Conservation (phyloP, 148 eudicot genomes). For the Limonium bicolor region DNA sequence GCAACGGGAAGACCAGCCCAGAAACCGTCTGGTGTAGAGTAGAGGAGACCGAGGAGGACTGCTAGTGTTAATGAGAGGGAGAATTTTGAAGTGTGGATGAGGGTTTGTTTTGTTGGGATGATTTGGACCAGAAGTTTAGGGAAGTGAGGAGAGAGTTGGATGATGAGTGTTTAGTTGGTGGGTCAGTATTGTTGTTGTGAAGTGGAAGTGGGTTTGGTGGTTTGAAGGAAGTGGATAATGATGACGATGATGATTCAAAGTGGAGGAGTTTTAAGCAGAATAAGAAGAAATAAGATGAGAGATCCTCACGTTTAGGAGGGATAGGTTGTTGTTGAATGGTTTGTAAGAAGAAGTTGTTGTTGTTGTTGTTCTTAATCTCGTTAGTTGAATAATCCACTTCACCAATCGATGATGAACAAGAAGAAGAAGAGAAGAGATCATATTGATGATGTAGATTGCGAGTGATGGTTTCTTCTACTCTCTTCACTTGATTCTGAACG, state of each 20-base stretch:
- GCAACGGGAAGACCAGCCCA: constrained; percentile 46
- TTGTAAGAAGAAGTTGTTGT: constrained; percentile 19
- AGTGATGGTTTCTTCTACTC: constrained; percentile 19
- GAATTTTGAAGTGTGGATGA: constrained; percentile 25
- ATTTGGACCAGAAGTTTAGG: too few species aligned
- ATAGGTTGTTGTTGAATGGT: constrained; percentile 17
- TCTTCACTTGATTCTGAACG: constrained; percentile 16
- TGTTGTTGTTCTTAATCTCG: constrained; percentile 1
- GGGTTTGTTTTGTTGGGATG: constrained; percentile 3
- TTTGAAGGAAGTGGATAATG: too few species aligned
- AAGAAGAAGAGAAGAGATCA: constrained; percentile 14
- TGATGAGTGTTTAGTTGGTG: too few species aligned
- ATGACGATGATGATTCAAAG: constrained; percentile 30
- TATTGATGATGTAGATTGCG: constrained; percentile 12
- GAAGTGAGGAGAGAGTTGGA: too few species aligned
- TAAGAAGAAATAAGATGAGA: constrained; percentile 48
- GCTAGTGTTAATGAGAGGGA: constrained; percentile 29
- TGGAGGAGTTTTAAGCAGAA: constrained; percentile 50
- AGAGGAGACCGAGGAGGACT: constrained; percentile 21
- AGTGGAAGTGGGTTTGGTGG: too few species aligned
- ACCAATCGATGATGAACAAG: constrained; percentile 14
- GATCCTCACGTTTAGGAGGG: constrained; percentile 23
- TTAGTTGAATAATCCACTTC: too few species aligned
- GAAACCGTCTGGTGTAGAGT: constrained; percentile 20
- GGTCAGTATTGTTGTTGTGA: too few species aligned